Conservation (phyloP, 2,329 filamentous ascomycete genomes). For the Botrytis byssoidea region DNA sequence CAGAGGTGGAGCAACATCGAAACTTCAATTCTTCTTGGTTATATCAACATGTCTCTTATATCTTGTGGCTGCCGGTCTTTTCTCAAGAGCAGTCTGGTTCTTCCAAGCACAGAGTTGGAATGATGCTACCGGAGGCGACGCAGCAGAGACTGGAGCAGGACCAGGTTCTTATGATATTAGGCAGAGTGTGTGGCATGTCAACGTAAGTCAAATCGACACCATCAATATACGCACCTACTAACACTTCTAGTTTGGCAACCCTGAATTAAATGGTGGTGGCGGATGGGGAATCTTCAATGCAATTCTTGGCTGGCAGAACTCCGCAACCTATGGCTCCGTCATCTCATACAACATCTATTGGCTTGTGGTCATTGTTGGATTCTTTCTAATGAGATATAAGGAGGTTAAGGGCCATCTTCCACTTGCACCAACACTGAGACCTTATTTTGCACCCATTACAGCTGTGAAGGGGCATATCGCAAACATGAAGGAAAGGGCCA, state of each 20-base stretch:
- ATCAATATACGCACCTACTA: background rate
- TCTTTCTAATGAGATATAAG: constrained; percentile 63
- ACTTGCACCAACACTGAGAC: background rate
- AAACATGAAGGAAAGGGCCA: constrained; percentile 13
- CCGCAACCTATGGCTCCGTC: constrained; percentile 82
- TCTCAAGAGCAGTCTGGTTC: constrained; percentile 73
- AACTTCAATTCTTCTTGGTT: constrained; percentile 76
- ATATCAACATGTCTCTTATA: constrained; percentile 80
- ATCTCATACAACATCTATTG: constrained; percentile 88
- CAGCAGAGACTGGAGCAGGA: constrained; percentile 60
- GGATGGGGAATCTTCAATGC: constrained; percentile 89
- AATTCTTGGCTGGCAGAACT: constrained; percentile 84
- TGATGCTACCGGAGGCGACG: constrained; percentile 49
- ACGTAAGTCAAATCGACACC: constrained; percentile 50
- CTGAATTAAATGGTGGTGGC: constrained; percentile 67
- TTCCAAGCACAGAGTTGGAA: constrained; percentile 69
- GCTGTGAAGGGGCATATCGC: background rate
- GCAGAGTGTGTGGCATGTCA: constrained; percentile 78
- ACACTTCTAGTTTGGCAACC: constrained; percentile 70
- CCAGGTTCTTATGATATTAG: constrained; percentile 78
- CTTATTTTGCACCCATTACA: constrained; percentile 16
- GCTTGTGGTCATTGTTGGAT: constrained; percentile 66
- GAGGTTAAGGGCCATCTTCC: constrained; percentile 56
- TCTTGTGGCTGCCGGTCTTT: constrained; percentile 77
- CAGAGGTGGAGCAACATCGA: constrained; percentile 61